A percentile compares a stretch with the other conserved stretches of the same genome.
phyloP scores from a whole-genome alignment of 2,329 filamentous ascomycete genomes.

The Sclerotinia glacialis region DNA sequence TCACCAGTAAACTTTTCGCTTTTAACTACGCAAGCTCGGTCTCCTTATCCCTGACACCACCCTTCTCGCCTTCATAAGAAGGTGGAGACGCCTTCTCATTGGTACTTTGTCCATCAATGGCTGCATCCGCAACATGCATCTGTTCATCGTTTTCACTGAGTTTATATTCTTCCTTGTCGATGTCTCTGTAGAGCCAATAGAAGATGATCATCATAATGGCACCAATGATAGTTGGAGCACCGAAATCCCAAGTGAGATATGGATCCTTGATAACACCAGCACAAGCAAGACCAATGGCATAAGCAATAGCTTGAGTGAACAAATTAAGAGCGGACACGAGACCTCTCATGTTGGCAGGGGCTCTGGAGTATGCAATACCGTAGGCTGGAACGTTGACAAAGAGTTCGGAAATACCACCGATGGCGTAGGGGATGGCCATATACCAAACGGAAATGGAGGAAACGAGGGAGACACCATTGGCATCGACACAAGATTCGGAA shows the following conservation, averaged over 20 bases:
- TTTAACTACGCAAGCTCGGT: neutral
- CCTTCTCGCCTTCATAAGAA: constrained; percentile 10
- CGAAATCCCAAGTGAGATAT: constrained; percentile 51
- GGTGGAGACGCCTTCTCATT: neutral
- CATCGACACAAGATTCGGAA: constrained; percentile 29
- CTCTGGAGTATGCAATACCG: constrained; percentile 51
- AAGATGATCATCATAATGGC: constrained; percentile 46
- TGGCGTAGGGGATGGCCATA: constrained; percentile 53
- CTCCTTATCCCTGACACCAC: neutral
- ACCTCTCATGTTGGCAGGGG: constrained; percentile 51
- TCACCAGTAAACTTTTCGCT: neutral
- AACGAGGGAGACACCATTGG: constrained; percentile 29
- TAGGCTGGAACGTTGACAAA: constrained; percentile 52
- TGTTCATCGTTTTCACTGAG: constrained; percentile 41
- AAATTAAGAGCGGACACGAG: constrained; percentile 51
- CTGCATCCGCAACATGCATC: constrained; percentile 5
- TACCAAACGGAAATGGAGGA: constrained; percentile 52
- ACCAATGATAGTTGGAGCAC: constrained; percentile 48
- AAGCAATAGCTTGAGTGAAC: constrained; percentile 48
- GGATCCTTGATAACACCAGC: constrained; percentile 50
- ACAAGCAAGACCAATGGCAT: constrained; percentile 46
- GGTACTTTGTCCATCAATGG: neutral
- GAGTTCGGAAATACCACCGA: constrained; percentile 51
- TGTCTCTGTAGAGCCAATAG: constrained; percentile 48
- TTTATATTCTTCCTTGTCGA: constrained; percentile 47